Percentiles rank a stretch among this genome's conserved stretches.
Evolutionary conservation across 169 alveolate species (phyloP).

Genomic region (Babesia sp.): DNA sequence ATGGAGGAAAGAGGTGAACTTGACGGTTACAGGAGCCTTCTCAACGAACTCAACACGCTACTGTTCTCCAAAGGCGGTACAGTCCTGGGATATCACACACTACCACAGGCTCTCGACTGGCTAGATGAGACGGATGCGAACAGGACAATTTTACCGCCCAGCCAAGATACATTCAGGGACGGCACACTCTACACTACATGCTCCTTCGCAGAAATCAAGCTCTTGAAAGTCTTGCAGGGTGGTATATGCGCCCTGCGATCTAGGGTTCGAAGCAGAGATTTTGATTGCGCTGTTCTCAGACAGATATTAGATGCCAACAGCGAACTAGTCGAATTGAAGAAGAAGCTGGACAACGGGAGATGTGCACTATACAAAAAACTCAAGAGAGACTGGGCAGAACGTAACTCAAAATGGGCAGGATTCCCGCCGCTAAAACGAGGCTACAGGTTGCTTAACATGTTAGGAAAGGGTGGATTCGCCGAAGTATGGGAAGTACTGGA

Average conservation of each 20-base stretch:
- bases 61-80: constrained; percentile 39
- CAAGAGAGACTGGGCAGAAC: constrained; percentile 73
- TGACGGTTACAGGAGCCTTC: constrained; percentile 53
- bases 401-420: constrained; percentile 76
- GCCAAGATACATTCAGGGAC: constrained; percentile 78
- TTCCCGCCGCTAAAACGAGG: constrained; percentile 78
- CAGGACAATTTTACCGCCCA: constrained; percentile 71
- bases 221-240: constrained; percentile 68
- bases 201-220: constrained; percentile 71
- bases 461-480: constrained; percentile 90
- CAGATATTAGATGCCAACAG: constrained; percentile 72
- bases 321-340: constrained; percentile 70
- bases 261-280: constrained; percentile 42
- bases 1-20: constrained; percentile 70
- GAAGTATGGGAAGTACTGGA: constrained; percentile 91
- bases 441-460: constrained; percentile 82
- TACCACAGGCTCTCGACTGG: constrained; percentile 73
- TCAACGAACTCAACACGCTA: constrained; percentile 47
- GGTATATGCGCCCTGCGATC: constrained; percentile 59
- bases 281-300: constrained; percentile 55
- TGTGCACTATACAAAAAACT: constrained; percentile 74
- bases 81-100: constrained; percentile 30
- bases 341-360: constrained; percentile 73
- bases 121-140: constrained; percentile 69
- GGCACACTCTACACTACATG: constrained; percentile 78